phyloP scores from a whole-genome alignment of 2,329 filamentous ascomycete species.

The Fusarium verrucosum region DNA sequence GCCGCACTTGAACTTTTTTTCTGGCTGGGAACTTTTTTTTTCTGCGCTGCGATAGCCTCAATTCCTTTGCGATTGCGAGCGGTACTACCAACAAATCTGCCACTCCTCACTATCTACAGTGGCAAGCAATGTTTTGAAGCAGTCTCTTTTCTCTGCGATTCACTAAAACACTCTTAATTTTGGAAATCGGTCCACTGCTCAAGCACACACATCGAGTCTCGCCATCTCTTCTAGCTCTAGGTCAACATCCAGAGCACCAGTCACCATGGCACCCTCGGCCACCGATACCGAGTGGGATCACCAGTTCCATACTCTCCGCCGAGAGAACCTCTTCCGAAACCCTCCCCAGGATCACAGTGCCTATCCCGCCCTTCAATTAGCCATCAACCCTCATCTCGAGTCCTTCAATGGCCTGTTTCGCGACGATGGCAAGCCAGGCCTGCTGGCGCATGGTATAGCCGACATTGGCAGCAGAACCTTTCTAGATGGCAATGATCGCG shows the following conservation, averaged over 20 bases:
- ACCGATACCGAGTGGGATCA: slow-evolving; percentile 82
- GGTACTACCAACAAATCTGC: slow-evolving; percentile 28
- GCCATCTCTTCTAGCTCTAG: slow-evolving; percentile 5
- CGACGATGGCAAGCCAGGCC: slow-evolving; percentile 65
- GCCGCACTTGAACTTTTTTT: slow-evolving; percentile 43
- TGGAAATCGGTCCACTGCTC: background rate
- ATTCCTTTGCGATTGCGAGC: slow-evolving; percentile 37
- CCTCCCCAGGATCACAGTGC: slow-evolving; percentile 88
- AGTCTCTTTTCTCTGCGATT: background rate
- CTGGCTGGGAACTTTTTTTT: slow-evolving; percentile 40
- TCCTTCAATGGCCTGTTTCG: slow-evolving; percentile 94
- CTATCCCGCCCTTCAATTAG: slow-evolving; percentile 84
- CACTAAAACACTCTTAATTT: background rate
- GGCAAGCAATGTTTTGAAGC: slow-evolving; percentile 14
- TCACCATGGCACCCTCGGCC: slow-evolving; percentile 63
- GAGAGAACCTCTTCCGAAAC: slow-evolving; percentile 88
- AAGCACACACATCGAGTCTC: slow-evolving; percentile 1
- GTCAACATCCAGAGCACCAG: slow-evolving; percentile 9
- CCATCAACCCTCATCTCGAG: slow-evolving; percentile 92
- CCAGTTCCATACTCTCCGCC: slow-evolving; percentile 84
- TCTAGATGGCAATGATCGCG: slow-evolving; percentile 80
- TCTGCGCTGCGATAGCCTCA: slow-evolving; percentile 44
- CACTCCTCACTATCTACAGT: slow-evolving; percentile 14
- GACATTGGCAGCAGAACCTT: slow-evolving; percentile 93
- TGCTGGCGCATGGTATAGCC: slow-evolving; percentile 77